These are phyloP conservation scores for Castanospermum australe DNA, from an alignment of 306 rosid genomes.

Conservation along the genomic window DNA sequence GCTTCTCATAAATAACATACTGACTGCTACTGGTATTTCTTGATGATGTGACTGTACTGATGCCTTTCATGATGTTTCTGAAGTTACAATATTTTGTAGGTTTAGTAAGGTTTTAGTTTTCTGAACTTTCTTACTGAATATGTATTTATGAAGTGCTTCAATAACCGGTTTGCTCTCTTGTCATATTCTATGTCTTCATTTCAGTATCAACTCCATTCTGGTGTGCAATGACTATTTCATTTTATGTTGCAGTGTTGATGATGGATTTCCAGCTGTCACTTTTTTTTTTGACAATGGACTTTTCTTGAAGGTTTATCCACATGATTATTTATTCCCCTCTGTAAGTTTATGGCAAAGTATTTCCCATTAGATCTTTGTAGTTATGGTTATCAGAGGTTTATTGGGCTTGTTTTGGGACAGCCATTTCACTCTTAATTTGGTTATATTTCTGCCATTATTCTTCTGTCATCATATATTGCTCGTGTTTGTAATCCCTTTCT, in stretches of 20 bases:
- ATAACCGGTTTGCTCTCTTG: constrained; percentile 4
- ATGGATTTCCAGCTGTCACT: constrained; percentile 81
- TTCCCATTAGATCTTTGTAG: not conserved
- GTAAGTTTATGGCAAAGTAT: constrained; percentile 64
- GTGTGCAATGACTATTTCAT: constrained; percentile 9
- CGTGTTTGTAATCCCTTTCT: too few species aligned
- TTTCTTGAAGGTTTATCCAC: constrained; percentile 87
- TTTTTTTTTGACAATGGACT: constrained; percentile 87
- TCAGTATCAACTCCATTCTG: constrained; percentile 14
- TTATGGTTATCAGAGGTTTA: not conserved
- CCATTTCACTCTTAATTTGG: not conserved
- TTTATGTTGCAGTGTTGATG: constrained; percentile 75
- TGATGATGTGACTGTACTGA: constrained; percentile 6
- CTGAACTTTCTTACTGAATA: not conserved
- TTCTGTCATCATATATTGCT: too few species aligned
- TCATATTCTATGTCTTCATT: constrained; percentile 6
- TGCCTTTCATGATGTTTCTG: not conserved
- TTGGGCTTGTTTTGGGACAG: constrained; percentile 20
- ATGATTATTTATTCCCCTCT: constrained; percentile 74
- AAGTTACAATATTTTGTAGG: constrained; percentile 6
- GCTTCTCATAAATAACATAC: not conserved
- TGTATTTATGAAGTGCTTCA: constrained; percentile 21
- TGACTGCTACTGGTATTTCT: not conserved
- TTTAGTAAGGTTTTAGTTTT: too few species aligned
- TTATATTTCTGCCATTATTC: too few species aligned